phyloP scores from a whole-genome alignment of 2,329 filamentous ascomycete species.

The Lasiodiplodia sp. region DNA sequence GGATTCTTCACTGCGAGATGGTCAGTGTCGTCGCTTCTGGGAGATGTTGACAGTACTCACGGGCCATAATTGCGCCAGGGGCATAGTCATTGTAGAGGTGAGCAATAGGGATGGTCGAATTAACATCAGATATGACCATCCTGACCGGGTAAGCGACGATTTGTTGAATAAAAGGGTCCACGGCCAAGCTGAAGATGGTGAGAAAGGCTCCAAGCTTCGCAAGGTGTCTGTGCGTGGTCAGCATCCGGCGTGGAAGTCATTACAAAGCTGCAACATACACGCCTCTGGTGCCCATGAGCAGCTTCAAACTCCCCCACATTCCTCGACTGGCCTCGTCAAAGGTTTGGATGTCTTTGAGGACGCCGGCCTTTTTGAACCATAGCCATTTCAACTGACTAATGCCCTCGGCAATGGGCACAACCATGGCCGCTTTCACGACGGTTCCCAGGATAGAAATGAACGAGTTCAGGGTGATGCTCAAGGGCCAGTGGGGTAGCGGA shows the following conservation, averaged over 20 bases:
- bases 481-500: constrained; percentile 32
- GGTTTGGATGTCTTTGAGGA: constrained; percentile 26
- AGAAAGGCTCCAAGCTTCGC: constrained; percentile 30
- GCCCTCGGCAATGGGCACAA: constrained; percentile 42
- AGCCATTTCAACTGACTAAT: constrained; percentile 50
- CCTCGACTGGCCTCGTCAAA: constrained; percentile 29
- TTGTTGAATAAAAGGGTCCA: constrained; percentile 33
- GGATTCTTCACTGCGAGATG: background rate
- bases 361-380: constrained; percentile 35
- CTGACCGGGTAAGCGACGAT: constrained; percentile 27
- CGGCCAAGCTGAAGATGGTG: constrained; percentile 28
- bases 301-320: constrained; percentile 12
- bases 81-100: constrained; percentile 3
- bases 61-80: background rate
- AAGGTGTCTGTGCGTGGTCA: constrained; percentile 7
- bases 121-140: background rate
- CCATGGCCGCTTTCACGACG: constrained; percentile 41
- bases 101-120: constrained; percentile 13
- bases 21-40: background rate
- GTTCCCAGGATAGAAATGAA: constrained; percentile 46
- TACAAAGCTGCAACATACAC: background rate
- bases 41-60: background rate
- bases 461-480: constrained; percentile 40
- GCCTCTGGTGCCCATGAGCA: constrained; percentile 16
- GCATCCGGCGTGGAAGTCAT: background rate